Conservation (phyloP, 2,329 filamentous ascomycete genomes). For the Alternaria longipes region DNA sequence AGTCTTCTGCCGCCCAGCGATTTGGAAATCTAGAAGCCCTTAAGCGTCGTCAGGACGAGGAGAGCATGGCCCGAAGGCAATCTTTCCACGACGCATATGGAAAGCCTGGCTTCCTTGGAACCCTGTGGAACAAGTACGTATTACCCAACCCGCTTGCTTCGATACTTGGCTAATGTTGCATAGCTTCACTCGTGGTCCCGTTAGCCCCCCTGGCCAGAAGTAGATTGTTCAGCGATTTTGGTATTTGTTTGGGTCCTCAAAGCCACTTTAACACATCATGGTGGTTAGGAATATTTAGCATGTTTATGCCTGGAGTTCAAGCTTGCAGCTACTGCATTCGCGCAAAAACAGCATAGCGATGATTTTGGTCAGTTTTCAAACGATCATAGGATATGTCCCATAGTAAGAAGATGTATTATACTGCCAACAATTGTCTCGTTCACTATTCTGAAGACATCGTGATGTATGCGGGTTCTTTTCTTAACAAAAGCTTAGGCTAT, state of each 20-base stretch:
- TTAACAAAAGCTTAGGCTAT: slow-evolving; percentile 18
- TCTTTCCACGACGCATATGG: slow-evolving; percentile 48
- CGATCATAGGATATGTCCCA: not conserved
- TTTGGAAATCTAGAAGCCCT: slow-evolving; percentile 45
- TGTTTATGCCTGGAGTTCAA: not conserved
- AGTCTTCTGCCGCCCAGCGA: slow-evolving; percentile 44
- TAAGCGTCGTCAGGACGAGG: slow-evolving; percentile 45
- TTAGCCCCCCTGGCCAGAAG: slow-evolving; percentile 1
- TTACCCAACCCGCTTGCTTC: not conserved
- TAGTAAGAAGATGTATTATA: slow-evolving; percentile 1
- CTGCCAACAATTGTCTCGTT: not conserved
- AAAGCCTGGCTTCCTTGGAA: slow-evolving; percentile 44
- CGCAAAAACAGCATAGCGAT: not conserved
- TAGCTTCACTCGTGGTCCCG: slow-evolving; percentile 49
- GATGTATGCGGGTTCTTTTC: not conserved
- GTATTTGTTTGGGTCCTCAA: not conserved
- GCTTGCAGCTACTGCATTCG: not conserved
- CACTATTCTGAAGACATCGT: not conserved
- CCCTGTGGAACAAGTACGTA: slow-evolving; percentile 47
- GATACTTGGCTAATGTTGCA: slow-evolving; percentile 14
- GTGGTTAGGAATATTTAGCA: not conserved
- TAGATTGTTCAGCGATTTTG: not conserved
- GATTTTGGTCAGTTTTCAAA: slow-evolving; percentile 1
- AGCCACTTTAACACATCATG: not conserved
- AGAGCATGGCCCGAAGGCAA: slow-evolving; percentile 38